Evolutionary conservation across 2,329 filamentous ascomycete genomes (phyloP).

Genomic region (Trichoderma oligosporum): DNA sequence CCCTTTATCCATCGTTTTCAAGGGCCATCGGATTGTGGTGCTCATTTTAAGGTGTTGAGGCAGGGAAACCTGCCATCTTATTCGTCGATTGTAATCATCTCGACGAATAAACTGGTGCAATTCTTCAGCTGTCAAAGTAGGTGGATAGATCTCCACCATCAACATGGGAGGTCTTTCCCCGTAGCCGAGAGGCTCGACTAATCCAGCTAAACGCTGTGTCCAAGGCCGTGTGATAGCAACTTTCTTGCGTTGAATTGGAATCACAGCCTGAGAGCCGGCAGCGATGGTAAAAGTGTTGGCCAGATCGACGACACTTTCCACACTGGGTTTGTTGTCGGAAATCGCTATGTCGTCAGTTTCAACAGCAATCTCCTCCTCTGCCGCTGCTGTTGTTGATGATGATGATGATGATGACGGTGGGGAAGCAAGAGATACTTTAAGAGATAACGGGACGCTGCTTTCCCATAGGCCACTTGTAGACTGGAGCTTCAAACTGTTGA

Average conservation of each 20-base stretch:
- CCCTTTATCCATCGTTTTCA: not conserved
- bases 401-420: not conserved
- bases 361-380: no score
- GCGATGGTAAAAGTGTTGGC: slow-evolving; percentile 29
- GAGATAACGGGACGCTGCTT: slow-evolving; percentile 23
- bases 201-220: slow-evolving; percentile 25
- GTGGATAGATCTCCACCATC: slow-evolving; percentile 31
- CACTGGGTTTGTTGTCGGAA: not conserved
- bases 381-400: not conserved
- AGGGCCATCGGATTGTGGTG: not conserved
- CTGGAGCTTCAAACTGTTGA: slow-evolving; percentile 32
- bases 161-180: slow-evolving; percentile 30
- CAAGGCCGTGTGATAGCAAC: slow-evolving; percentile 26
- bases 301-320: slow-evolving; percentile 1
- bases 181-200: slow-evolving; percentile 25
- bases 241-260: slow-evolving; percentile 24
- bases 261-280: slow-evolving; percentile 25
- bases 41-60: slow-evolving; percentile 21
- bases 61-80: slow-evolving; percentile 25
- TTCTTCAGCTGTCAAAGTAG: slow-evolving; percentile 30
- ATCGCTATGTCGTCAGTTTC: not conserved
- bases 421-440: not conserved
- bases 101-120: slow-evolving; percentile 39
- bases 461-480: slow-evolving; percentile 32
- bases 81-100: slow-evolving; percentile 39